Conservation (phyloP, 805 yeast genomes). For the Pichia phayaonensis region DNA sequence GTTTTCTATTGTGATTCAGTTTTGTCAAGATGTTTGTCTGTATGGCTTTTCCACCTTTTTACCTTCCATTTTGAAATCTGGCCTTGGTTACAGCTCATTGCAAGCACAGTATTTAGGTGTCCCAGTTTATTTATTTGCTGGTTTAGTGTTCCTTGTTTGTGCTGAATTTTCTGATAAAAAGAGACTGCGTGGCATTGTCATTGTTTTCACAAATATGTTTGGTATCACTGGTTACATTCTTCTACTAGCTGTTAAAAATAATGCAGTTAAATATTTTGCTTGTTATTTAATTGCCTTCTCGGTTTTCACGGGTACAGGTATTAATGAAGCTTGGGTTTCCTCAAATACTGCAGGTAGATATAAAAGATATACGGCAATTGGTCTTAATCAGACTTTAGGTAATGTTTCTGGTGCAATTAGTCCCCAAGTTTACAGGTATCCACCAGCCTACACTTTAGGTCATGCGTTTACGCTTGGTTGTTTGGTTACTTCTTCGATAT, state of each 20-base stretch:
- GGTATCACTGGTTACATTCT: constrained; percentile 5
- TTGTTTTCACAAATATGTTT: constrained; percentile 4
- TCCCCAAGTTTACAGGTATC: constrained; percentile 34
- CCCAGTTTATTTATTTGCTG: constrained; percentile 5
- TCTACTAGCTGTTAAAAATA: background rate
- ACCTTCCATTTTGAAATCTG: constrained; percentile 4
- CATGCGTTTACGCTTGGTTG: constrained; percentile 33
- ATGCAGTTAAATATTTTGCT: constrained; percentile 3
- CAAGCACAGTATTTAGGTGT: constrained; percentile 3
- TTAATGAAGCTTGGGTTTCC: constrained; percentile 38
- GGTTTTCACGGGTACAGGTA: constrained; percentile 24
- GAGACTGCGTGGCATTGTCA: background rate
- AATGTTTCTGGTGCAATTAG: constrained; percentile 39
- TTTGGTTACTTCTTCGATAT: background rate
- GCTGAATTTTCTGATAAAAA: constrained; percentile 5
- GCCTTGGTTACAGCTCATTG: background rate
- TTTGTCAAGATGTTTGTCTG: constrained; percentile 4
- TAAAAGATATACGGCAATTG: constrained; percentile 36
- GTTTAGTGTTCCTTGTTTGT: background rate
- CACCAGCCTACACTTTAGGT: constrained; percentile 33
- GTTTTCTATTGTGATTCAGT: constrained; percentile 3
- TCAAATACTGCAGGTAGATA: constrained; percentile 35
- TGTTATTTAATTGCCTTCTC: constrained; percentile 22
- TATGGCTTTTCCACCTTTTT: constrained; percentile 6
- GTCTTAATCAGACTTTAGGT: constrained; percentile 36